These are phyloP conservation scores for Albugo candida DNA, from an alignment of 352 stramenopile genomes.

Conservation along the genomic window DNA sequence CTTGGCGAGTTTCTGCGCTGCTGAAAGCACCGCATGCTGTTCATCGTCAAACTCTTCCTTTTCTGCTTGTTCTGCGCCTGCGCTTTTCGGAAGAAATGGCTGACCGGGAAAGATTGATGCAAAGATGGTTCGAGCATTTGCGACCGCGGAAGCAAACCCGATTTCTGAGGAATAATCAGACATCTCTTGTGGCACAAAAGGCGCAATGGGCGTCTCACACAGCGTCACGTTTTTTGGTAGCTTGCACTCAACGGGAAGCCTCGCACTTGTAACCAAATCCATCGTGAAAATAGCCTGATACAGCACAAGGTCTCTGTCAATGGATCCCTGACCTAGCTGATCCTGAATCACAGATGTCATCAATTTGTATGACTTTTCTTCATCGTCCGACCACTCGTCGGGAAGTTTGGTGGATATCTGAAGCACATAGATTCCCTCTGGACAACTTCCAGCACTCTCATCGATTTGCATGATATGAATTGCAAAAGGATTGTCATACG, in stretches of 20 bases:
- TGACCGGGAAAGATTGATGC: conserved; percentile 33
- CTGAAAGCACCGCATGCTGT: conserved; percentile 33
- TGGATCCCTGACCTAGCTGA: not conserved
- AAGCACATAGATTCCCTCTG: conserved; percentile 29
- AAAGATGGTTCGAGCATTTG: conserved; percentile 42
- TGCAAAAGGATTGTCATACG: conserved; percentile 32
- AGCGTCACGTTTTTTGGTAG: conserved; percentile 19
- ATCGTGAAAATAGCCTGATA: conserved; percentile 51
- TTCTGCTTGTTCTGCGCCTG: conserved; percentile 30
- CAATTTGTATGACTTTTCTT: conserved; percentile 14
- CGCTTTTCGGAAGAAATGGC: conserved; percentile 38
- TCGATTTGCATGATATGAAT: conserved; percentile 64
- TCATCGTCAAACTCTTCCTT: conserved; percentile 36
- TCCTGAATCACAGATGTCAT: conserved; percentile 20
- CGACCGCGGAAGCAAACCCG: conserved; percentile 33
- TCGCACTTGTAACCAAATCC: conserved; percentile 16
- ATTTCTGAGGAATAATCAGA: conserved; percentile 26
- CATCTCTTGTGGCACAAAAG: not conserved
- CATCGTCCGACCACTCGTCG: conserved; percentile 18
- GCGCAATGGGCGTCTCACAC: conserved; percentile 19
- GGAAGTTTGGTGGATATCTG: conserved; percentile 41
- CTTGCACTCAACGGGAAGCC: conserved; percentile 3
- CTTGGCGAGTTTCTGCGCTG: conserved; percentile 26
- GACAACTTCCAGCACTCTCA: conserved; percentile 34
- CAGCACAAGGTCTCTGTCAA: conserved; percentile 13